Percentiles rank a stretch among this genome's conserved stretches.
Conservation (phyloP, 2,329 filamentous ascomycete species). For the Tolypocladium nubicola region DNA sequence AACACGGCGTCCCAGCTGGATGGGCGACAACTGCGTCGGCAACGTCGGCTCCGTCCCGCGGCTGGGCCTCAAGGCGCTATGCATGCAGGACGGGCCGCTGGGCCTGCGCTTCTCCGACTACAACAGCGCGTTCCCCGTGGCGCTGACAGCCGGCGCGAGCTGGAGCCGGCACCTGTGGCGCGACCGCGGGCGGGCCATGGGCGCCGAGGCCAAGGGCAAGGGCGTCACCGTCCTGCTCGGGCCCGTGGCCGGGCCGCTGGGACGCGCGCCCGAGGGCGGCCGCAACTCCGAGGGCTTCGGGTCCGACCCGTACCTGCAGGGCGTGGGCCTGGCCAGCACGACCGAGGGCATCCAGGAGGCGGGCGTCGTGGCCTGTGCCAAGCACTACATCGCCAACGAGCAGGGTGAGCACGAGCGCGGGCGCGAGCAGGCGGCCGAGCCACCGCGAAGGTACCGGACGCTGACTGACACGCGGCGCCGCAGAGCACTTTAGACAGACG, state of each 20-base stretch:
- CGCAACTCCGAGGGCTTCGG: conserved; percentile 59
- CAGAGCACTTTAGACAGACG: conserved; percentile 61
- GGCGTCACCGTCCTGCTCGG: conserved; percentile 63
- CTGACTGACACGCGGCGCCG: conserved; percentile 3
- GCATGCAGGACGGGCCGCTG: conserved; percentile 76
- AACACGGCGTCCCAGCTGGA: conserved; percentile 18
- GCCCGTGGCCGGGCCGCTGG: conserved; percentile 36
- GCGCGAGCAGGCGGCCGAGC: too few species aligned
- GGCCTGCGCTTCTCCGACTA: conserved; percentile 72
- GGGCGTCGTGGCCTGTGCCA: conserved; percentile 74
- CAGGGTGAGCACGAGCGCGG: conserved; percentile 30
- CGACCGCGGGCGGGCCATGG: conserved; percentile 36
- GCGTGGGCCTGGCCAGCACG: conserved; percentile 59
- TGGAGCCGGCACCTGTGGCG: conserved; percentile 64
- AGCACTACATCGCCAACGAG: conserved; percentile 66
- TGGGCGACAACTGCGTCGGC: conserved; percentile 64
- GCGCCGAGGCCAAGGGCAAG: conserved; percentile 59
- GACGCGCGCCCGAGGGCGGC: conserved; percentile 33
- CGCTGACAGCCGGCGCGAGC: conserved; percentile 71
- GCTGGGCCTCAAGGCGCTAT: conserved; percentile 62
- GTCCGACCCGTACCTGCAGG: conserved; percentile 66
- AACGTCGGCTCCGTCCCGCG: conserved; percentile 61
- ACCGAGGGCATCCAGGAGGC: conserved; percentile 73
- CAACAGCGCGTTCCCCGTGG: conserved; percentile 70
- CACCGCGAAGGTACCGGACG: too few species aligned